These are phyloP conservation scores for Fragilaria crotonensis DNA, from an alignment of 108 stramenopile species.

Conservation along the genomic window DNA sequence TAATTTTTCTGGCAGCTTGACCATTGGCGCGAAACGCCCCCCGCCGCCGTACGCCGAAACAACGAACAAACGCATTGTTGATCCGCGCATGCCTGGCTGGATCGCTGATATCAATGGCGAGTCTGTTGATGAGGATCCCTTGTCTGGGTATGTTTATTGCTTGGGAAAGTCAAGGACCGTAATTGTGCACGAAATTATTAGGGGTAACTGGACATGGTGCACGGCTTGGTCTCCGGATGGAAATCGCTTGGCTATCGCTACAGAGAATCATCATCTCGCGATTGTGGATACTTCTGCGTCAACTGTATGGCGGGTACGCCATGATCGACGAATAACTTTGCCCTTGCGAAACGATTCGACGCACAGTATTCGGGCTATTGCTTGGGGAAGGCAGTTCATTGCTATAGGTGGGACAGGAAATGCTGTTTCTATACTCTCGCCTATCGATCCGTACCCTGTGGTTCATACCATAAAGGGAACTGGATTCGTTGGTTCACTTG, in stretches of 20 bases:
- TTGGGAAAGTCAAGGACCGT: slow-evolving; percentile 25
- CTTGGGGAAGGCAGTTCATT: slow-evolving; percentile 59
- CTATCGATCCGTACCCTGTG: slow-evolving; percentile 44
- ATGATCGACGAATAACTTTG: slow-evolving; percentile 35
- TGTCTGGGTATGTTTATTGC: neutral
- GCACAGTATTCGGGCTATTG: slow-evolving; percentile 60
- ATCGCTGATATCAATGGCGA: slow-evolving; percentile 2
- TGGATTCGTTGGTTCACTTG: slow-evolving; percentile 56
- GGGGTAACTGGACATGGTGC: slow-evolving; percentile 54
- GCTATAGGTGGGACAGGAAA: slow-evolving; percentile 65
- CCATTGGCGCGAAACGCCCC: neutral
- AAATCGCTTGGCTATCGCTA: slow-evolving; percentile 52
- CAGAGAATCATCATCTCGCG: slow-evolving; percentile 63
- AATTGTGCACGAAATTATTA: slow-evolving; percentile 40
- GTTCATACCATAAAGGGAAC: slow-evolving; percentile 45
- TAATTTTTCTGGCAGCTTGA: neutral
- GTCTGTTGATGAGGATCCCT: neutral
- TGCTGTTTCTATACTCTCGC: slow-evolving; percentile 60
- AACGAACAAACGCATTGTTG: slow-evolving; percentile 1
- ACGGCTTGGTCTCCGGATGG: slow-evolving; percentile 71
- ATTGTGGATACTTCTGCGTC: slow-evolving; percentile 44
- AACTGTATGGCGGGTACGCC: slow-evolving; percentile 48
- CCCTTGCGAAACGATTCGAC: slow-evolving; percentile 30
- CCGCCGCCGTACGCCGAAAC: slow-evolving; percentile 8
- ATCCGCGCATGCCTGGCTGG: slow-evolving; percentile 29